Evolutionary conservation across 352 stramenopile genomes (phyloP).

Genomic region (Globisporangium cederbergense): DNA sequence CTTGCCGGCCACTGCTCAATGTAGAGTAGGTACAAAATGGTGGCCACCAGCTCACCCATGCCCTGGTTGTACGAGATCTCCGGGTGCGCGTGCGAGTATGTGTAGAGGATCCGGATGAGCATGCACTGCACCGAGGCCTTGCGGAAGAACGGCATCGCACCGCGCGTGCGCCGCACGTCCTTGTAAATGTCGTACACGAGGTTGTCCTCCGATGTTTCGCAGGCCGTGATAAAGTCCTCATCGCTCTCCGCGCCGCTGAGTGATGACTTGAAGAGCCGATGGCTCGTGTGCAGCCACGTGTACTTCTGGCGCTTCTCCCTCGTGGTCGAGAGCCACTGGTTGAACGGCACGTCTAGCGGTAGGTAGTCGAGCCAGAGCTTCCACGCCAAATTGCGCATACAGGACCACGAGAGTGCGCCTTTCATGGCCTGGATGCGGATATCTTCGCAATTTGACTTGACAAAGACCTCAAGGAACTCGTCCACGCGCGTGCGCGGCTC

Average conservation of each 20-base stretch:
- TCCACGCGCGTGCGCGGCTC: constrained; percentile 45
- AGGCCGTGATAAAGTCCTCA: constrained; percentile 45
- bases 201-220: constrained; percentile 46
- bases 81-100: constrained; percentile 59
- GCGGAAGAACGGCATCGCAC: constrained; percentile 61
- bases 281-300: constrained; percentile 24
- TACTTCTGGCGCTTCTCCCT: constrained; percentile 46
- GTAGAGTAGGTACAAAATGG: constrained; percentile 64
- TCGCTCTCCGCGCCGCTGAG: constrained; percentile 27
- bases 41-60: constrained; percentile 76
- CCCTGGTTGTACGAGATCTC: constrained; percentile 80
- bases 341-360: constrained; percentile 41
- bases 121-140: constrained; percentile 40
- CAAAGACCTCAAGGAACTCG: constrained; percentile 74
- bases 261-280: constrained; percentile 33
- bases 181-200: constrained; percentile 71
- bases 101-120: constrained; percentile 66
- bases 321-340: constrained; percentile 33
- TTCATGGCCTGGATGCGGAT: constrained; percentile 52
- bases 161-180: constrained; percentile 61
- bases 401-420: constrained; percentile 66
- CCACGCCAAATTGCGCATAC: constrained; percentile 67
- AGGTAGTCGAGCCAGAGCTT: constrained; percentile 69
- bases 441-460: constrained; percentile 47
- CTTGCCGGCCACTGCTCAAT: constrained; percentile 56